Conservation (phyloP, 495 filamentous ascomycete species). For the Aeminium ludgeri region DNA sequence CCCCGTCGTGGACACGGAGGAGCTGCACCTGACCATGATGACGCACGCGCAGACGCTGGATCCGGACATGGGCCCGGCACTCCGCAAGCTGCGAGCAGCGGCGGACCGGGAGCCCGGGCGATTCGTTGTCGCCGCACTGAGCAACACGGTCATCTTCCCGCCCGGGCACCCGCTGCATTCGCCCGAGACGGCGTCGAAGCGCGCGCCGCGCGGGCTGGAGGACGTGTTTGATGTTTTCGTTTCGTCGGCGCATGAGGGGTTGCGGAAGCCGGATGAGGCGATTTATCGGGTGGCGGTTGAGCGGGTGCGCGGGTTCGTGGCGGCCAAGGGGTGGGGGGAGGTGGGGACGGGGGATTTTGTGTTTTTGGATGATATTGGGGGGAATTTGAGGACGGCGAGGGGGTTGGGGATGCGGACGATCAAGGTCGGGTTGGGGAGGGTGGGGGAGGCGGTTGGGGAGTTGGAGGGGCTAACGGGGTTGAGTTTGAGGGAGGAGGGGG, state of each 20-base stretch:
- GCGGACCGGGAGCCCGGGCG: conserved; percentile 24
- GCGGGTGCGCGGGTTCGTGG: conserved; percentile 43
- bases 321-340: conserved; percentile 30
- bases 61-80: conserved; percentile 71
- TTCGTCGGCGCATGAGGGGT: conserved; percentile 64
- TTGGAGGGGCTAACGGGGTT: conserved; percentile 44
- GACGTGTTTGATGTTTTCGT: conserved; percentile 30
- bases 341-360: conserved; percentile 52
- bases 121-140: conserved; percentile 65
- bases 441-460: conserved; percentile 57
- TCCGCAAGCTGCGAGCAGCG: conserved; percentile 46
- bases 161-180: conserved; percentile 19
- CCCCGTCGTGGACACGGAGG: conserved; percentile 60
- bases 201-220: conserved; percentile 4
- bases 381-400: conserved; percentile 73
- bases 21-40: conserved; percentile 92
- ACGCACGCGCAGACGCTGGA: conserved; percentile 49
- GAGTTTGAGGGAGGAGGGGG: conserved; percentile 35
- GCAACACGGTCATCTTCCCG: conserved; percentile 76
- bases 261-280: conserved; percentile 69
- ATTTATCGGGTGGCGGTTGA: conserved; percentile 63
- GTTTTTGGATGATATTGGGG: conserved; percentile 91
- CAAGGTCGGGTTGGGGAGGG: conserved; percentile 63
- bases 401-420: conserved; percentile 62
- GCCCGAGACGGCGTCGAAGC: conserved; percentile 2